A percentile compares a stretch with the other conserved stretches of the same genome.
phyloP scores from a whole-genome alignment of 2,329 filamentous ascomycete species.

The Trichoderma koningiopsis region DNA sequence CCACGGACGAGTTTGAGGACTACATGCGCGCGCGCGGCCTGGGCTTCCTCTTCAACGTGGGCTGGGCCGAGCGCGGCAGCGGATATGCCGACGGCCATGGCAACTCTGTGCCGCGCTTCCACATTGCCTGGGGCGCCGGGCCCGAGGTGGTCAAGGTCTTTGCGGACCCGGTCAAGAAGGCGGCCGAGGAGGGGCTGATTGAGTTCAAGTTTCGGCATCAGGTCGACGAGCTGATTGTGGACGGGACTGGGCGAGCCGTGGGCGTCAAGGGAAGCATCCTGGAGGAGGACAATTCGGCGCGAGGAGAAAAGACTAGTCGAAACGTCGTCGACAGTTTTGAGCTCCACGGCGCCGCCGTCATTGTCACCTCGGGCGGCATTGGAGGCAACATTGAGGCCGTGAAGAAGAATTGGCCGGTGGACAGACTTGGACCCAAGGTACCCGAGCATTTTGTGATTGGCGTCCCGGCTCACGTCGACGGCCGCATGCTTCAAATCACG shows the following conservation, averaged over 20 bases:
- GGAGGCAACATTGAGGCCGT: slow-evolving; percentile 64
- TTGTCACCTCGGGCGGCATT: slow-evolving; percentile 61
- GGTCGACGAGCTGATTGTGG: slow-evolving; percentile 59
- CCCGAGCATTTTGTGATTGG: slow-evolving; percentile 61
- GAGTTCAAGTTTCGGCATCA: slow-evolving; percentile 58
- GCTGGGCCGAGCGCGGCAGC: slow-evolving; percentile 63
- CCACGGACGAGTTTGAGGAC: slow-evolving; percentile 58
- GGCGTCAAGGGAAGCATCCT: slow-evolving; percentile 59
- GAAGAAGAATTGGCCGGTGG: slow-evolving; percentile 59
- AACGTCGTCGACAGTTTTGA: slow-evolving; percentile 54
- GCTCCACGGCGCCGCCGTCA: slow-evolving; percentile 53
- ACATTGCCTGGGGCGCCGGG: slow-evolving; percentile 63
- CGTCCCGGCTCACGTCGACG: slow-evolving; percentile 66
- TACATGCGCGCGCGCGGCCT: slow-evolving; percentile 59
- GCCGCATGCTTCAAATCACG: slow-evolving; percentile 61
- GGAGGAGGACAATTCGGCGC: slow-evolving; percentile 50
- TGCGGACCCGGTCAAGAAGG: slow-evolving; percentile 55
- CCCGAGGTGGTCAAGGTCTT: slow-evolving; percentile 63
- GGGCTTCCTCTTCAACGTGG: slow-evolving; percentile 56
- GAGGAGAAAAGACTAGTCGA: slow-evolving; percentile 57
- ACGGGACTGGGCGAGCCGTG: slow-evolving; percentile 52
- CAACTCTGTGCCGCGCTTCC: slow-evolving; percentile 65
- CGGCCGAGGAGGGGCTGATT: slow-evolving; percentile 55
- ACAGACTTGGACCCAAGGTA: slow-evolving; percentile 58
- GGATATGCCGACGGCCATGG: slow-evolving; percentile 60